Evolutionary conservation across 257 asterid species (phyloP).

Genomic region (Solanum pennellii): DNA sequence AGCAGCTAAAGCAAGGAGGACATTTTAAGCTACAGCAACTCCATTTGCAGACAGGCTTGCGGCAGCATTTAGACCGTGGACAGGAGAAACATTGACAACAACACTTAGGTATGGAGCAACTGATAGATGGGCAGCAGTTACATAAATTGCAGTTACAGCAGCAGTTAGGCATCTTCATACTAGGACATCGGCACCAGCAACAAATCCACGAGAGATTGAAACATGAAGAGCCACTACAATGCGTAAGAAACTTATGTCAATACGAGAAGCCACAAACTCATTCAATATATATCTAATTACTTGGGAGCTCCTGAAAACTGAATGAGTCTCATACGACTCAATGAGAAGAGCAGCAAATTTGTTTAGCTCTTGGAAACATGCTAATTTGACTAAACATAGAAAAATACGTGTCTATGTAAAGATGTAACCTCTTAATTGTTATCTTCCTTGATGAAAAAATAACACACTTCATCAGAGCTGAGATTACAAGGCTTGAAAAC

Average conservation of each 20-base stretch:
- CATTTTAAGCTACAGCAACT: slow-evolving; percentile 35
- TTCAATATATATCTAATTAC: neutral
- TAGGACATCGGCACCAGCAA: slow-evolving; percentile 30
- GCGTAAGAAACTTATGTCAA: neutral
- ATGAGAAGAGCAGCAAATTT: neutral
- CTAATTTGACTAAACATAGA: neutral
- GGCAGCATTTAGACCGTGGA: slow-evolving; percentile 25
- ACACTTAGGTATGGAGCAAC: slow-evolving; percentile 37
- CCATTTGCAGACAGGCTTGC: slow-evolving; percentile 24
- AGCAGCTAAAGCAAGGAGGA: slow-evolving; percentile 11
- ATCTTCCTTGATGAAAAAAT: neutral
- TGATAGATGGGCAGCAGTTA: slow-evolving; percentile 21
- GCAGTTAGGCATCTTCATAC: slow-evolving; percentile 18
- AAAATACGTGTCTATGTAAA: neutral
- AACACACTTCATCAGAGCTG: neutral
- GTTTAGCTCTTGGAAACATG: neutral
- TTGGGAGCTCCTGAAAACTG: neutral
- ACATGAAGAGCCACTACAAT: slow-evolving; percentile 45
- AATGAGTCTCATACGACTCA: neutral
- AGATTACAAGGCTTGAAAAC: neutral
- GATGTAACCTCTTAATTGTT: neutral
- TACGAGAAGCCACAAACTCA: neutral
- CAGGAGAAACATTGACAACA: slow-evolving; percentile 17
- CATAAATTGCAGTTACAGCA: slow-evolving; percentile 23
- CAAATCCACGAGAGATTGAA: slow-evolving; percentile 42